Evolutionary conservation across 495 filamentous ascomycete species (phyloP), one percentile per base, ranked within the genome.

Genomic region (Cercophora samala): DNA sequence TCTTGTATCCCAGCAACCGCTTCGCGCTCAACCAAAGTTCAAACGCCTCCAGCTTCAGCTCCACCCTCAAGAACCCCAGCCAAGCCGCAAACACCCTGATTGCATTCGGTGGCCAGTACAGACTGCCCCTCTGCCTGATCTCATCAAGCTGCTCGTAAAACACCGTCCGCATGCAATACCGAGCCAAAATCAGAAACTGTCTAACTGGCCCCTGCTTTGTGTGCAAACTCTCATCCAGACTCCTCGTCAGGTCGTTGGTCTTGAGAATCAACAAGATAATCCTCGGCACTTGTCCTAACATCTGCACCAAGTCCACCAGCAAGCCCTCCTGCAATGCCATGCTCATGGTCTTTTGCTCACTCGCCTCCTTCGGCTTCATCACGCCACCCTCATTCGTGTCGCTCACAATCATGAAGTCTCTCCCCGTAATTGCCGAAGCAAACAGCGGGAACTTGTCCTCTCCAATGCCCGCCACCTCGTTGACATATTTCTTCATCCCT

Each of bases 401-500:
- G 65, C 82, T 82, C 53, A 97, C 81, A 0, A 92, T 88, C 26
- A 81, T 87, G 74, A 89, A 99, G 72, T 99, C 96, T 58, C 96
- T 83, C 17, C 96, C 96, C 0, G 96, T 99, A 77, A 99, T 98
- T 21, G 95, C 96, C 59, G 90, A 93, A 1, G 96, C 96, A 73
- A 99, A 99, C 26, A 98, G 83, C 1, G 92, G 92, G 75, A 99
- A 99, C 73, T 97, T 90, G 68, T 94, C 92, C 66, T 98, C 93
- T 5, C 82, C 90, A 59, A 98, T 86, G 29, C 92, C 93, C 3
- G 94, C 96, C 15, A 98, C 93, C 73, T 94, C 90, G 69, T 88
- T 81, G 0, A 93, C 91, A 75, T 96, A 96, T 67, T 90, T 88
- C 65, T 93, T 89, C 94, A 97, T 97, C 21, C 81, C 81, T 2